Percentiles rank a stretch among this genome's conserved stretches.
These are phyloP conservation scores for Epipyxis sp. DNA, from an alignment of 108 stramenopile genomes.

Conservation along the genomic window DNA sequence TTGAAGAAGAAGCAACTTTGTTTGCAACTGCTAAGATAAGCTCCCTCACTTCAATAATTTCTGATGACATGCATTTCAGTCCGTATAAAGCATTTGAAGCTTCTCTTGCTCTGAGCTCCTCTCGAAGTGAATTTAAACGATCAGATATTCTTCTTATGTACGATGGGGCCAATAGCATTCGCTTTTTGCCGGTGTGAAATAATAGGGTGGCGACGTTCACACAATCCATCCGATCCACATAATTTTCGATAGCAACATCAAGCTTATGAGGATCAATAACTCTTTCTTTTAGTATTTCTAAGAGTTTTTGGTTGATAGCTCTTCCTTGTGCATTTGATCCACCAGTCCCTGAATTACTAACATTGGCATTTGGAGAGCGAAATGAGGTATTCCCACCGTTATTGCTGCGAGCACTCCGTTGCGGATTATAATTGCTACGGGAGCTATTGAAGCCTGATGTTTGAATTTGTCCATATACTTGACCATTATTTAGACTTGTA, in stretches of 20 bases:
- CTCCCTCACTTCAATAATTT: conserved; percentile 16
- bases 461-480: too few relatives aligned
- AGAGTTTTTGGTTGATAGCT: not conserved
- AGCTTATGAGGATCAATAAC: conserved; percentile 4
- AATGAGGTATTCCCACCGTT: too few relatives aligned
- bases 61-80: conserved; percentile 3
- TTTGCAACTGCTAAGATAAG: not conserved
- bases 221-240: conserved; percentile 11
- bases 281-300: not conserved
- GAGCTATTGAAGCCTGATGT: too few relatives aligned
- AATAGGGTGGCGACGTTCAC: conserved; percentile 11
- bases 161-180: not conserved
- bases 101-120: conserved; percentile 2
- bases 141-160: not conserved
- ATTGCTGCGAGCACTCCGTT: too few relatives aligned
- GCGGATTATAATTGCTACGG: too few relatives aligned
- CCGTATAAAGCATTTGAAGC: conserved; percentile 23
- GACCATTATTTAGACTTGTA: too few relatives aligned
- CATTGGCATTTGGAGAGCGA: too few relatives aligned
- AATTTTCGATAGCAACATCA: not conserved
- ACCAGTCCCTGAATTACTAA: too few relatives aligned
- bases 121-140: not conserved
- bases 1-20: not conserved
- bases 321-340: conserved; percentile 11
- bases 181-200: conserved; percentile 22